A percentile compares a stretch with the other conserved stretches of the same genome.
These are phyloP conservation scores for Pulveroboletus sp. DNA, from an alignment of 768 basidiomycete species.

Conservation along the genomic window DNA sequence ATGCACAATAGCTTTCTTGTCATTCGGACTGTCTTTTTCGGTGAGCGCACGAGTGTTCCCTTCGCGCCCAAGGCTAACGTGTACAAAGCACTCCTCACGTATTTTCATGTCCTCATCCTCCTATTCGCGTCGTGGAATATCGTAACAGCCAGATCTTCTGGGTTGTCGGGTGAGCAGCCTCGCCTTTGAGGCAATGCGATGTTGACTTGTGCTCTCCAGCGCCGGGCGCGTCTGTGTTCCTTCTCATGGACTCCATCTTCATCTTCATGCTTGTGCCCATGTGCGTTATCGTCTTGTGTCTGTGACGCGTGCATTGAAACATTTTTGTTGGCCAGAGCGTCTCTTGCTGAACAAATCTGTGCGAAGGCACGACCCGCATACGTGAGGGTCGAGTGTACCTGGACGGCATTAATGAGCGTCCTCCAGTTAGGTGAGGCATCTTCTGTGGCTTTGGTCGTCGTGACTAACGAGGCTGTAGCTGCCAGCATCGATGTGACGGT, in stretches of 20 bases:
- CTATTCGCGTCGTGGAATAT: constrained; percentile 60
- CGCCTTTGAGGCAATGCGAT: background rate
- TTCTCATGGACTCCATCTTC: constrained; percentile 43
- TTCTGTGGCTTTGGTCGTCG: background rate
- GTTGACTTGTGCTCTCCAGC: constrained; percentile 27
- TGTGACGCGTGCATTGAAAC: background rate
- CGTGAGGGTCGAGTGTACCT: constrained; percentile 50
- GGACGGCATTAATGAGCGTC: constrained; percentile 46
- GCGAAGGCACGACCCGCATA: constrained; percentile 36
- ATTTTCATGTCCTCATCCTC: constrained; percentile 47
- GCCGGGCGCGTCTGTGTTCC: constrained; percentile 44
- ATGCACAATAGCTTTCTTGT: constrained; percentile 54
- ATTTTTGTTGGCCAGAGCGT: constrained; percentile 17
- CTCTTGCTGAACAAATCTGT: constrained; percentile 34
- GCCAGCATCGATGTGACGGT: constrained; percentile 46
- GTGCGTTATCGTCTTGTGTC: constrained; percentile 22
- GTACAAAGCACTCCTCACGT: constrained; percentile 37
- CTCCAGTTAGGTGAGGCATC: constrained; percentile 47
- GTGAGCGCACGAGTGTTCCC: constrained; percentile 32
- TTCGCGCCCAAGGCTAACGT: constrained; percentile 1
- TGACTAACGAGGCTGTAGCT: constrained; percentile 30
- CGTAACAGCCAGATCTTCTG: constrained; percentile 32
- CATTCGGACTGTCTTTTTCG: constrained; percentile 52
- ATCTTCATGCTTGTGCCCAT: constrained; percentile 27
- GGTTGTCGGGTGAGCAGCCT: constrained; percentile 33